Percentiles rank a stretch among this genome's conserved stretches.
Evolutionary conservation across 179 eudicot genomes (phyloP).

Genomic region (Beta macrorhiza): DNA sequence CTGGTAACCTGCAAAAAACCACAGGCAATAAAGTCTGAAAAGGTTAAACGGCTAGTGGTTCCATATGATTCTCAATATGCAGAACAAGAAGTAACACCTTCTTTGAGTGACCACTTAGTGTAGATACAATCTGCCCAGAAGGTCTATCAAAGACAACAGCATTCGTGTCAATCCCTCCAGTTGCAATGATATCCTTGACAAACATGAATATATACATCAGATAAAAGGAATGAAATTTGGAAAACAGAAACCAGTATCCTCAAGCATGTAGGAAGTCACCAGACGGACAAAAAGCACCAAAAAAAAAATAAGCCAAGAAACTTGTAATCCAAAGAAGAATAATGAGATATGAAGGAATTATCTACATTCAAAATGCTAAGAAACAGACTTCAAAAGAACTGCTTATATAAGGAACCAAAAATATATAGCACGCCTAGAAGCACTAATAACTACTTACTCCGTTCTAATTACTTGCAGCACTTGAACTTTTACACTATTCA

Average conservation of each 20-base stretch:
- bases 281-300: not conserved
- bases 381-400: not conserved
- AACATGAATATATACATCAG: constrained; percentile 8
- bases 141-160: constrained; percentile 79
- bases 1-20: constrained; percentile 65
- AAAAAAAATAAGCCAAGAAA: not conserved
- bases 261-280: not conserved
- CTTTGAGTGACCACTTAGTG: constrained; percentile 96
- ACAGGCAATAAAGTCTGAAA: constrained; percentile 11
- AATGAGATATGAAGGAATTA: not conserved
- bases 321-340: not conserved
- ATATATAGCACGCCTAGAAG: not conserved
- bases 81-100: constrained; percentile 46
- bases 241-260: not conserved
- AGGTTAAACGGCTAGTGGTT: not conserved
- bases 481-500: no score
- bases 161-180: constrained; percentile 86
- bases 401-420: not conserved
- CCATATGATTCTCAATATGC: not conserved
- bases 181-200: constrained; percentile 74
- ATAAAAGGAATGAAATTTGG: not conserved
- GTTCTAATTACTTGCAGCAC: no score
- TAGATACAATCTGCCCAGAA: constrained; percentile 79
- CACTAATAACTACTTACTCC: not conserved
- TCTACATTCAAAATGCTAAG: not conserved